Base-by-base conservation (phyloP, 2,329 filamentous ascomycete genomes). In the Cytospora leucostoma region DNA sequence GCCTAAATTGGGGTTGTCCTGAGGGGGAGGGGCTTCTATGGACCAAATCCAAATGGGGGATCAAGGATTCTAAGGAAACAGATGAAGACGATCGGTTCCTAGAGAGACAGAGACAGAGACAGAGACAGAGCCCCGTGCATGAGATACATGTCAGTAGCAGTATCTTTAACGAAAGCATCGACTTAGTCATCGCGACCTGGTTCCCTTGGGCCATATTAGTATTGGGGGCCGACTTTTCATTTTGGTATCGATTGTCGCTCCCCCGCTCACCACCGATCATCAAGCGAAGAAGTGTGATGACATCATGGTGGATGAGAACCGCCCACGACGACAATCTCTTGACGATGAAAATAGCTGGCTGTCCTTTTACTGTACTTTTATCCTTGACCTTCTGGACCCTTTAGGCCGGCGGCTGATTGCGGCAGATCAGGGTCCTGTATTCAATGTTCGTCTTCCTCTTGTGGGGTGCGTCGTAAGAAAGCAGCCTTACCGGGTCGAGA, bases 11-110 rank as follows among this genome's bases (percentile, higher is more conserved):
- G 67, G 12, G 37, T 67, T 6, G 13, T 7, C 12, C 19, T 4
- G 3, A 40, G 21, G 60, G 64, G n/a, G 64, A 58, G 13, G 66
- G 67, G 56, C 50, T 68, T 68, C 34, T 68, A 55, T 61, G 51
- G 27, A 27, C 27, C 27, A 27, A n/a, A n/a, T n/a, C n/a, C n/a
- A 44, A 17, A n/a, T 44, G 38, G 37, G 11, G 11, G 15, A 44
- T 17, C 15, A n/a, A 15, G 40, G n/a, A n/a, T n/a, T n/a, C n/a
- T n/a, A n/a, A n/a, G n/a, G n/a, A n/a, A n/a, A n/a, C n/a, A 27
- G 27, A 27, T 2, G 4, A 27, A 27, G 27, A 27, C 27, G 27
- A 27, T 27, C 27, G 27, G 27, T 40, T 40, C 38, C 5, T 40
- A 17, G 38, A 8, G 15, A n/a, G 17, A 19, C 17, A 10, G 7